These are phyloP conservation scores for Actinomucor elegans DNA, from an alignment of 371 early-diverging fungal genomes.

Conservation along the genomic window DNA sequence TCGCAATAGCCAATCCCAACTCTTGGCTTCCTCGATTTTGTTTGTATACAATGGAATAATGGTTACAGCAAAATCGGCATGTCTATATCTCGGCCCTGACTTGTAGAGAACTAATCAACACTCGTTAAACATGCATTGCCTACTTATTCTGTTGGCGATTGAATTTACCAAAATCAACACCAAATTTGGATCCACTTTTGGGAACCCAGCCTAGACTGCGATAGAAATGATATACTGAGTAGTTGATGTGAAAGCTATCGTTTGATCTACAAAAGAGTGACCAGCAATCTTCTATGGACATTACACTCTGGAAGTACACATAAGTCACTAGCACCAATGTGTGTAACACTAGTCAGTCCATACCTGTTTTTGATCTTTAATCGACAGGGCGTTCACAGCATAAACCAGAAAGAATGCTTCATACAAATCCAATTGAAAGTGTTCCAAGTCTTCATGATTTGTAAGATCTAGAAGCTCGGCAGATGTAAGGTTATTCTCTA, in stretches of 20 bases:
- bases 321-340: not conserved
- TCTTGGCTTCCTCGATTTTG: conserved; percentile 12
- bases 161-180: conserved; percentile 70
- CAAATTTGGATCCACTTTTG: conserved; percentile 80
- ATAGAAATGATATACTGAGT: conserved; percentile 82
- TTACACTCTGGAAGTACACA: not conserved
- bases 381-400: conserved; percentile 52
- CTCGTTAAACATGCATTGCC: too few relatives aligned
- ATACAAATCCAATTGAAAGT: conserved; percentile 57
- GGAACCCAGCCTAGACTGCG: conserved; percentile 83
- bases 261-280: conserved; percentile 23
- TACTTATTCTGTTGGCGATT: too few relatives aligned
- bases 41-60: conserved; percentile 21
- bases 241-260: conserved; percentile 51
- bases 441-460: conserved; percentile 45
- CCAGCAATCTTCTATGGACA: conserved; percentile 42
- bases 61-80: conserved; percentile 38
- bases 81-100: conserved; percentile 23
- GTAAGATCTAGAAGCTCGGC: conserved; percentile 11
- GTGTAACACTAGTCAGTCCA: not conserved
- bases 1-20: conserved; percentile 60
- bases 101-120: conserved; percentile 31
- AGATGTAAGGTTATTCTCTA: not conserved
- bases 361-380: conserved; percentile 38
- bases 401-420: conserved; percentile 69